These are phyloP conservation scores for Trichoderma koningii DNA, from an alignment of 2,329 filamentous ascomycete genomes.

Conservation along the genomic window DNA sequence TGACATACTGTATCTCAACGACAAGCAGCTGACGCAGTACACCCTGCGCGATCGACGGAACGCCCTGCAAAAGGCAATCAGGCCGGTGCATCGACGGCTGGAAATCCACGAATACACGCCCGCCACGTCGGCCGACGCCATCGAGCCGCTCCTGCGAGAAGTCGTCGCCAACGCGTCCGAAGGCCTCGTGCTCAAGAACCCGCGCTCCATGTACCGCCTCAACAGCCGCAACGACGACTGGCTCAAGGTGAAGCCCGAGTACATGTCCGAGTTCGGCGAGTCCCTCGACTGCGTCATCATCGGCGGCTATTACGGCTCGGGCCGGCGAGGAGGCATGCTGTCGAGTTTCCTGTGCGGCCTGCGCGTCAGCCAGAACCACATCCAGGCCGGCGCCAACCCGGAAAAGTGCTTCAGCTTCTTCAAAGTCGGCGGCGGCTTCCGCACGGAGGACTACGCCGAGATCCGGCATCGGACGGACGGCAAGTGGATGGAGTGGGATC, in stretches of 20 bases:
- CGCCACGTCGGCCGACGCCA: slow-evolving; percentile 67
- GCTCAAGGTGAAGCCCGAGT: slow-evolving; percentile 98
- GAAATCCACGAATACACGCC: slow-evolving; percentile 76
- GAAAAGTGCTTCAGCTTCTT: slow-evolving; percentile 93
- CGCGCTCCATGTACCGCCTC: slow-evolving; percentile 78
- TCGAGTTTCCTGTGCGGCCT: slow-evolving; percentile 92
- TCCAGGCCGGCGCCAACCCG: slow-evolving; percentile 59
- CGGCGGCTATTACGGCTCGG: slow-evolving; percentile 90
- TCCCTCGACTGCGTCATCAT: slow-evolving; percentile 87
- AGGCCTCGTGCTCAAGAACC: slow-evolving; percentile 92
- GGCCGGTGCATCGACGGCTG: slow-evolving; percentile 70
- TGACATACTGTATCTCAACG: slow-evolving; percentile 88
- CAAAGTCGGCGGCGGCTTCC: slow-evolving; percentile 95
- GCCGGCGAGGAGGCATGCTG: slow-evolving; percentile 76
- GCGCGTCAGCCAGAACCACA: slow-evolving; percentile 69
- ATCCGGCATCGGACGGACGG: slow-evolving; percentile 83
- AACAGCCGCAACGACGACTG: slow-evolving; percentile 93
- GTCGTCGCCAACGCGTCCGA: slow-evolving; percentile 87
- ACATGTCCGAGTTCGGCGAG: slow-evolving; percentile 96
- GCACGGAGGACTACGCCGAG: slow-evolving; percentile 78
- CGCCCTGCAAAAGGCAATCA: slow-evolving; percentile 72
- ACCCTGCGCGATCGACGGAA: slow-evolving; percentile 77
- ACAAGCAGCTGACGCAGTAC: slow-evolving; percentile 75
- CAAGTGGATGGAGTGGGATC: slow-evolving; percentile 88
- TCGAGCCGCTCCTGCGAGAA: slow-evolving; percentile 77